These are phyloP conservation scores for Colletotrichum chrysophilum DNA, from an alignment of 2,329 filamentous ascomycete species.

Conservation along the genomic window DNA sequence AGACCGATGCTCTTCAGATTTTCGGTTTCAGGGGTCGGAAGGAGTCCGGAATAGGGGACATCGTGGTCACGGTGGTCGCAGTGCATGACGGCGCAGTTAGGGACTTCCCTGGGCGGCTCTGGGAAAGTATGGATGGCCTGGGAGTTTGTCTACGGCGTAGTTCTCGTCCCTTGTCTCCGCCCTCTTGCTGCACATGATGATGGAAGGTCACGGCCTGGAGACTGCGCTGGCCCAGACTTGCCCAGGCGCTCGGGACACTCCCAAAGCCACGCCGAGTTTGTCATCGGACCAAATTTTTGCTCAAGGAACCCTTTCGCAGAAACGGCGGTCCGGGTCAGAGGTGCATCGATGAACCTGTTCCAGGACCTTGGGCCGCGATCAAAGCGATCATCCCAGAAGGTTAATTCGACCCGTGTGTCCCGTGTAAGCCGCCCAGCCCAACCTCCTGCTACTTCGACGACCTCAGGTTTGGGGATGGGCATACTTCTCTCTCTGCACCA, in stretches of 20 bases:
- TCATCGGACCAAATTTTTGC: slow-evolving; percentile 1
- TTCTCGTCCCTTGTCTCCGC: neutral
- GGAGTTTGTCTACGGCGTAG: neutral
- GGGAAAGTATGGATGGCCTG: neutral
- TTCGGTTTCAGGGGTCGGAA: slow-evolving; percentile 12
- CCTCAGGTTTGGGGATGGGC: neutral
- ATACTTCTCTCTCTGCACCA: neutral
- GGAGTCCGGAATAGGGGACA: slow-evolving; percentile 10
- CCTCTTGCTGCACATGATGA: neutral
- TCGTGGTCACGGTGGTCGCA: neutral
- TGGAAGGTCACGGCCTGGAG: slow-evolving; percentile 7
- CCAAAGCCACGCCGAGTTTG: neutral
- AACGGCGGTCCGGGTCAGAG: slow-evolving; percentile 1
- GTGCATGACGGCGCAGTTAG: neutral
- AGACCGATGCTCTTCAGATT: neutral
- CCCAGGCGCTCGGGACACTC: neutral
- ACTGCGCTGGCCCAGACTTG: neutral
- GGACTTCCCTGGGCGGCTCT: neutral
- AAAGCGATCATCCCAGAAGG: slow-evolving; percentile 10
- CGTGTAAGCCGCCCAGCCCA: neutral
- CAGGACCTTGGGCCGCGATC: slow-evolving; percentile 5
- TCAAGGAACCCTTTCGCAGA: neutral
- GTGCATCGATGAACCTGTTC: slow-evolving; percentile 7
- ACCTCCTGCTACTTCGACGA: neutral
- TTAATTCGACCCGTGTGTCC: slow-evolving; percentile 5